Evolutionary conservation across 192 early-diverging fungal species (phyloP).

Genomic region (Coemansia umbellata): DNA sequence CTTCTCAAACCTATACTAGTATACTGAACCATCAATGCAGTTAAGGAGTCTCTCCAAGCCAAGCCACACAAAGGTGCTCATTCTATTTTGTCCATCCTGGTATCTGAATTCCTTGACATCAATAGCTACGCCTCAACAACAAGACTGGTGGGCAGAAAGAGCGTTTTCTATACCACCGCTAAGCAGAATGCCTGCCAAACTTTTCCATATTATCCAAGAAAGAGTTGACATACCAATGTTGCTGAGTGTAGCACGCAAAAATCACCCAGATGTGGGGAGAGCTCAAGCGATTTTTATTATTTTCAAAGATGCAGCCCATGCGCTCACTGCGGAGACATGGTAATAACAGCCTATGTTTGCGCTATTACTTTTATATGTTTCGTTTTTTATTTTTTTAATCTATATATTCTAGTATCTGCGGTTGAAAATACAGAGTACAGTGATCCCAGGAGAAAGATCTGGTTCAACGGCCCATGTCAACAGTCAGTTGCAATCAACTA

Average conservation of each 20-base stretch:
- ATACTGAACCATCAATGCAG: slow-evolving; percentile 53
- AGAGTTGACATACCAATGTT: background rate
- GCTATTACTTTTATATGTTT: no score
- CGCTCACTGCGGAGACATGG: background rate
- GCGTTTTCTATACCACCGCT: background rate
- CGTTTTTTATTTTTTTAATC: no score
- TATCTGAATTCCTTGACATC: slow-evolving; percentile 47
- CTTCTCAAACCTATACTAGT: slow-evolving; percentile 68
- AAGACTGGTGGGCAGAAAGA: slow-evolving; percentile 22
- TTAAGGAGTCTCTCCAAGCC: slow-evolving; percentile 52
- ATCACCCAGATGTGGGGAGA: no score
- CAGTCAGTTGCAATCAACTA: no score
- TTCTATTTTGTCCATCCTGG: slow-evolving; percentile 67
- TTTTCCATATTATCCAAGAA: background rate
- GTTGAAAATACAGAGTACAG: no score
- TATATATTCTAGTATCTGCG: no score
- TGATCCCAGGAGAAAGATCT: no score
- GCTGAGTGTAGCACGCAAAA: background rate
- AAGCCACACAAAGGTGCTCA: slow-evolving; percentile 58
- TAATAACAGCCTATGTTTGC: no score
- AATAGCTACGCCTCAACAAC: slow-evolving; percentile 59
- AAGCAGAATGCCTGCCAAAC: background rate
- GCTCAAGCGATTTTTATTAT: background rate
- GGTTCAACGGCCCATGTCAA: no score
- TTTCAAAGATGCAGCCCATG: background rate